Conservation (phyloP, 2,329 filamentous ascomycete genomes). For the Botrytis squamosa region DNA sequence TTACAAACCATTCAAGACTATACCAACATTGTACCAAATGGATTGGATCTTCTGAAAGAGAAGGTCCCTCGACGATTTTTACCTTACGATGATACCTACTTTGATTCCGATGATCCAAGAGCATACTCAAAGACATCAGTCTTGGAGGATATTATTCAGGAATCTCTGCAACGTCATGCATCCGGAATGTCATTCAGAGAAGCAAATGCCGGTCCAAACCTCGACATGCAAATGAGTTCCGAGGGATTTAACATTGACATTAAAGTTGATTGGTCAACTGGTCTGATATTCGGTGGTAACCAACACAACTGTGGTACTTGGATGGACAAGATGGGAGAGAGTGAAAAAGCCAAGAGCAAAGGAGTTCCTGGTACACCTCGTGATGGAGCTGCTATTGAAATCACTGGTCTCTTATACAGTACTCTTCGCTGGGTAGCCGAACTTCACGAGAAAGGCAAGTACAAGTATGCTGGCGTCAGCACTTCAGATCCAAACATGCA, state of each 20-base stretch:
- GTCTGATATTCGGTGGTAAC: slow-evolving; percentile 90
- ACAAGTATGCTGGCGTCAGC: slow-evolving; percentile 70
- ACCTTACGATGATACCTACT: slow-evolving; percentile 96
- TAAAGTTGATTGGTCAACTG: slow-evolving; percentile 85
- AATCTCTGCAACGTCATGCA: slow-evolving; percentile 89
- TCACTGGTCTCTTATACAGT: slow-evolving; percentile 91
- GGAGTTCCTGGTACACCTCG: slow-evolving; percentile 94
- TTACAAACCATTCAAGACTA: slow-evolving; percentile 96
- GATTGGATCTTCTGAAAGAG: slow-evolving; percentile 69
- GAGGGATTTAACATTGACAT: slow-evolving; percentile 92
- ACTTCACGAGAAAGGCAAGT: slow-evolving; percentile 67
- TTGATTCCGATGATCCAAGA: slow-evolving; percentile 73
- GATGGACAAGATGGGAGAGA: slow-evolving; percentile 99
- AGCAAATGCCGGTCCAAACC: slow-evolving; percentile 82
- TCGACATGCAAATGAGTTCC: slow-evolving; percentile 90
- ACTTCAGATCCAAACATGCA: slow-evolving; percentile 51
- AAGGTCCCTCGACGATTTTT: slow-evolving; percentile 82
- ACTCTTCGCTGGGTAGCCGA: slow-evolving; percentile 75
- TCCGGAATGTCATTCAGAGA: slow-evolving; percentile 88
- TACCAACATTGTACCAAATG: slow-evolving; percentile 75
- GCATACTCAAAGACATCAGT: slow-evolving; percentile 85
- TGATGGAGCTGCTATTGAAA: slow-evolving; percentile 92
- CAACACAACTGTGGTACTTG: slow-evolving; percentile 96
- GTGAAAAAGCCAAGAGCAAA: slow-evolving; percentile 83
- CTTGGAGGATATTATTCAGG: slow-evolving; percentile 86